Base-by-base conservation (phyloP, 148 eudicot species). In the Nyssa sinensis region DNA sequence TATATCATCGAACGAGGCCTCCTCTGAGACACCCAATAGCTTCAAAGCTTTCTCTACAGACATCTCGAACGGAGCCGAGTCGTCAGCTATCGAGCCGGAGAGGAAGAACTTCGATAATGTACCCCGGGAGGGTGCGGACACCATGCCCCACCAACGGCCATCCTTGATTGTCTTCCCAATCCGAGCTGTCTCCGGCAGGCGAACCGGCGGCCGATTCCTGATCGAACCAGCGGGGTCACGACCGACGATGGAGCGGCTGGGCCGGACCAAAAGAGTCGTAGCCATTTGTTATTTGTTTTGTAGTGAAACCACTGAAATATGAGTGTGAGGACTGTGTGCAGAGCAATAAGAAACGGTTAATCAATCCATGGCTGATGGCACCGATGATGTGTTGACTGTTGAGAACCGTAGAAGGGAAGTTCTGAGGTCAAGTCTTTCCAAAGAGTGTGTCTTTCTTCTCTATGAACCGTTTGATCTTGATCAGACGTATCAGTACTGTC, bases 1-100 rank as follows among this genome's bases (percentile, higher is more conserved):
- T 70, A 94, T 87, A 21, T 91, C 98, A 65, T 94, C 98, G 63
- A 94, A 94, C 0, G 93, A 86, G 29, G 97, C 98, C 2, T 89
- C 90, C 69, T 94, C 89, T 0, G 93, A 82, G 10, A 94, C 91
- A 30, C 98, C 98, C 60, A 94, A 62, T 29, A 94, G 78, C 84
- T 91, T 94, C 79, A 94, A 34, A 10, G 98, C 98, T 75, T 74
- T 91, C 88, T 91, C 98, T 58, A 87, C 84, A 30, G 97, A 88
- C 97, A 94, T 94, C 76, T 84, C 93, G 73, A 76, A 89, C 63
- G 93, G 89, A 55, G 90, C 85, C 57, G 96, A 89, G 69, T 93
- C 98, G 69, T 93, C 96, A 28, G 98, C 96, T 63, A 90, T 69
- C 1, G 94, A 90, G 78, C 93, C 81, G 61, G 85, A 77, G 21